phyloP scores from a whole-genome alignment of 2,329 filamentous ascomycete genomes.

The Sclerotinia sclerotiorum region DNA sequence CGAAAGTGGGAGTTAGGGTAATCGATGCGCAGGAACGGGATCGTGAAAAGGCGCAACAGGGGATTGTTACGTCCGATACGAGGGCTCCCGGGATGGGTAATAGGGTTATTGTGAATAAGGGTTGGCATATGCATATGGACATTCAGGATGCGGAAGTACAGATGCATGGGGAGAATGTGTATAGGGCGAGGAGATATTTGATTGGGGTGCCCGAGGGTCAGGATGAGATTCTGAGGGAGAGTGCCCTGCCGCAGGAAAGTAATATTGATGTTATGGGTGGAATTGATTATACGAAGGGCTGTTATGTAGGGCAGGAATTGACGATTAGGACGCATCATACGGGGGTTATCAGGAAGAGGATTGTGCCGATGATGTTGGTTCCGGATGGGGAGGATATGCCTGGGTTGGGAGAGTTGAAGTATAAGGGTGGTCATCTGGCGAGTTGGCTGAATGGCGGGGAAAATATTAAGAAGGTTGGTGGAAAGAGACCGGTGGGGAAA shows the following conservation, averaged over 20 bases:
- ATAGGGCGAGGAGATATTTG: slow-evolving; percentile 62
- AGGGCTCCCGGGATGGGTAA: slow-evolving; percentile 58
- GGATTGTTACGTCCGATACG: slow-evolving; percentile 45
- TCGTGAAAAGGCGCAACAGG: slow-evolving; percentile 17
- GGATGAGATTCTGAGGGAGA: slow-evolving; percentile 68
- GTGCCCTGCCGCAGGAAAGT: slow-evolving; percentile 79
- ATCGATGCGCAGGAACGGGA: slow-evolving; percentile 24
- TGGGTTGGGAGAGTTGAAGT: slow-evolving; percentile 50
- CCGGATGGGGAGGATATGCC: slow-evolving; percentile 45
- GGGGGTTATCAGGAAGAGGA: slow-evolving; percentile 86
- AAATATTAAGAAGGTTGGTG: slow-evolving; percentile 38
- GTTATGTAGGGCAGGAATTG: slow-evolving; percentile 94
- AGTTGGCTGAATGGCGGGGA: slow-evolving; percentile 46
- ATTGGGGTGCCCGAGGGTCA: slow-evolving; percentile 84
- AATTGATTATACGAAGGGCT: slow-evolving; percentile 93
- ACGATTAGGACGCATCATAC: slow-evolving; percentile 95
- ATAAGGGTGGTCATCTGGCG: slow-evolving; percentile 44
- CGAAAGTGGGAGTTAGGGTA: slow-evolving; percentile 15
- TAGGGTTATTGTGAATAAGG: slow-evolving; percentile 47
- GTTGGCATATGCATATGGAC: slow-evolving; percentile 37
- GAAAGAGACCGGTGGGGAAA: slow-evolving; percentile 71
- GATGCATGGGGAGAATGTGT: slow-evolving; percentile 3
- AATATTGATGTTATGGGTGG: slow-evolving; percentile 85
- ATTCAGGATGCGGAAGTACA: slow-evolving; percentile 42
- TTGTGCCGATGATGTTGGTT: slow-evolving; percentile 79